Evolutionary conservation across 2,329 filamentous ascomycete genomes (phyloP).

Genomic region (Claviceps lovelessii): DNA sequence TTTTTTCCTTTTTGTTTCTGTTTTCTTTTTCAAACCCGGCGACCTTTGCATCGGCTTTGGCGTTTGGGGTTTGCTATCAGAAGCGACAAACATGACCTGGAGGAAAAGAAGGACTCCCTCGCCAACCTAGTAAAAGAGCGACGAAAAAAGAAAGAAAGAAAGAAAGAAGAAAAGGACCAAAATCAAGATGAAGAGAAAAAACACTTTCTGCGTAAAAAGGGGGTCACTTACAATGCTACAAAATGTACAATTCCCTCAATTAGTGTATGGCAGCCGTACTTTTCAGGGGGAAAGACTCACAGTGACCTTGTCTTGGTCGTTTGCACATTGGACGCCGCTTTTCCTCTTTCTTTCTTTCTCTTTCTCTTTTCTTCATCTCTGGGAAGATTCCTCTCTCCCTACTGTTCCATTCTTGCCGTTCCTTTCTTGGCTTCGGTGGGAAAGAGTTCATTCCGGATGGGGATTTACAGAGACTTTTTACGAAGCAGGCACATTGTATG

Average conservation of each 20-base stretch:
- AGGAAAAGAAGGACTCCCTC: too few species aligned
- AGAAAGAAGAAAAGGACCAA: too few species aligned
- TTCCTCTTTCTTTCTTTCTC: not conserved
- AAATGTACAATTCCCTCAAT: too few species aligned
- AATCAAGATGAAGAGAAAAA: too few species aligned
- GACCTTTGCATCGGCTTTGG: not conserved
- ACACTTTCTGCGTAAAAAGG: too few species aligned
- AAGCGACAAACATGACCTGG: not conserved
- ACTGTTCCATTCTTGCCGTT: not conserved
- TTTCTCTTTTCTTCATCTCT: not conserved
- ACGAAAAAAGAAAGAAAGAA: too few species aligned
- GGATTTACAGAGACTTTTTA: not conserved
- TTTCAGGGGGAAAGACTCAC: not conserved
- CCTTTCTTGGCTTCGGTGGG: not conserved
- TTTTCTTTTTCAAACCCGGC: not conserved
- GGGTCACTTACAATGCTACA: too few species aligned
- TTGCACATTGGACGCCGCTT: not conserved
- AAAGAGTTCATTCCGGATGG: not conserved
- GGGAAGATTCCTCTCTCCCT: too few species aligned
- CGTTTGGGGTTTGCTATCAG: not conserved
- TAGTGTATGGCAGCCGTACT: not conserved
- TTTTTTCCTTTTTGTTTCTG: not conserved
- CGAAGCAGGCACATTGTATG: not conserved
- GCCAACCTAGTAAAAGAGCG: too few species aligned
- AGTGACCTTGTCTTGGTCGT: not conserved